Evolutionary conservation across 2,329 filamentous ascomycete species (phyloP).

Genomic region (Aspergillus felis): DNA sequence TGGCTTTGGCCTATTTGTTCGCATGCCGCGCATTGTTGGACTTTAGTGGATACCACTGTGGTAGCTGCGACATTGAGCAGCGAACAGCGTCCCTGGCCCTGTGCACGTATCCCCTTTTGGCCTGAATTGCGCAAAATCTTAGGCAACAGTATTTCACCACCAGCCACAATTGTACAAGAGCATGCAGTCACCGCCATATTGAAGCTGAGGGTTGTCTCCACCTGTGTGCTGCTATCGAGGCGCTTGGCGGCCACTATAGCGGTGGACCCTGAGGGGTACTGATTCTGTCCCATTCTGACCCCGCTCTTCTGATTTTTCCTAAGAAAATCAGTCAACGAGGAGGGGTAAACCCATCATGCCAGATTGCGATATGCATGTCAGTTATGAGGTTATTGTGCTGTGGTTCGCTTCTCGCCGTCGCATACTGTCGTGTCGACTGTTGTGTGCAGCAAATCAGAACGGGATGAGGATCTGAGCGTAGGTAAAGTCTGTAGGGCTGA

Average conservation of each 20-base stretch:
- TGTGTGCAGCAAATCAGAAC: neutral
- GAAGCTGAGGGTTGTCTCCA: slow-evolving; percentile 5
- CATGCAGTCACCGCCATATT: slow-evolving; percentile 1
- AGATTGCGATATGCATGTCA: neutral
- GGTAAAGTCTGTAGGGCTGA: neutral
- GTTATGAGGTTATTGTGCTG: neutral
- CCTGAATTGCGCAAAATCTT: neutral
- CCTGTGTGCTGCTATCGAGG: slow-evolving; percentile 3
- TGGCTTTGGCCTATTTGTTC: slow-evolving; percentile 7
- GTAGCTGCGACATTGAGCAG: neutral
- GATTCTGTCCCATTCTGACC: neutral
- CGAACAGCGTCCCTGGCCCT: neutral
- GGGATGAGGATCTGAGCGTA: neutral
- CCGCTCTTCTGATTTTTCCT: neutral
- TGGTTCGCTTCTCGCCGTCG: neutral
- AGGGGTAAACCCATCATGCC: neutral
- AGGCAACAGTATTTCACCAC: slow-evolving; percentile 3
- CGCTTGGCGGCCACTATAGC: slow-evolving; percentile 12
- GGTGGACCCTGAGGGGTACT: slow-evolving; percentile 8
- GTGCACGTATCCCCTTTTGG: neutral
- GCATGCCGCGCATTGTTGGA: neutral
- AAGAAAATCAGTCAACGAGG: neutral
- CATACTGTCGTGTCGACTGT: neutral
- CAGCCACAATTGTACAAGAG: neutral
- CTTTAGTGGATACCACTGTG: neutral